Evolutionary conservation across 2,329 filamentous ascomycete species (phyloP).

Genomic region (Periconia sp.): DNA sequence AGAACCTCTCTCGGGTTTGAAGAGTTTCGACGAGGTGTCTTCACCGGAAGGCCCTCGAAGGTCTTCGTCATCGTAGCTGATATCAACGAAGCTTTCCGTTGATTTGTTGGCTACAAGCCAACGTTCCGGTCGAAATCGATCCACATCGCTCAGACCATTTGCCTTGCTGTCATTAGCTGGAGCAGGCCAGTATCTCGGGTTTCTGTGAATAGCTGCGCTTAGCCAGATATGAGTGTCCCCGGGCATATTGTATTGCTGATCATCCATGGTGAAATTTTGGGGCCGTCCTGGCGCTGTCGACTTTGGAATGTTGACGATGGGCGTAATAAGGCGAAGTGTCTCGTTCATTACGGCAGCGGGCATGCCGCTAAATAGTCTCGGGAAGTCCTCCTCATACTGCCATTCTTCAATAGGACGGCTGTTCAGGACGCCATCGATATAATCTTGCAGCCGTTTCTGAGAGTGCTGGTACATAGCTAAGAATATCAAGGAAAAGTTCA

Average conservation of each 20-base stretch:
- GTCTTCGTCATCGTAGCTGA: constrained; percentile 57
- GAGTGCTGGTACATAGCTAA: constrained; percentile 69
- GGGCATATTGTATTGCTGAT: constrained; percentile 65
- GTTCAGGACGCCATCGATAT: constrained; percentile 70
- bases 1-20: constrained; percentile 53
- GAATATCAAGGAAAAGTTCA: constrained; percentile 73
- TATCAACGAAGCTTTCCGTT: constrained; percentile 39
- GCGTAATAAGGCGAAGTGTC: constrained; percentile 73
- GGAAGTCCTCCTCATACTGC: constrained; percentile 73
- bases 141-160: constrained; percentile 59
- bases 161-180: constrained; percentile 30
- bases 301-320: constrained; percentile 76
- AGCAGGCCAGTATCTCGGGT: constrained; percentile 75
- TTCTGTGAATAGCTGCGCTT: constrained; percentile 63
- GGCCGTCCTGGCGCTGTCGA: constrained; percentile 50
- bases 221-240: constrained; percentile 63
- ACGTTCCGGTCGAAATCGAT: constrained; percentile 73
- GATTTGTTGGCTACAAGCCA: constrained; percentile 62
- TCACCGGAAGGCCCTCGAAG: constrained; percentile 65
- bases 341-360: constrained; percentile 79
- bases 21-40: constrained; percentile 68
- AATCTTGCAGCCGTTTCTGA: constrained; percentile 71
- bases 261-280: constrained; percentile 66
- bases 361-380: constrained; percentile 70
- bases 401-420: constrained; percentile 65